Conservation (phyloP, 2,329 filamentous ascomycete species). For the Coniochaeta hoffmannii region DNA sequence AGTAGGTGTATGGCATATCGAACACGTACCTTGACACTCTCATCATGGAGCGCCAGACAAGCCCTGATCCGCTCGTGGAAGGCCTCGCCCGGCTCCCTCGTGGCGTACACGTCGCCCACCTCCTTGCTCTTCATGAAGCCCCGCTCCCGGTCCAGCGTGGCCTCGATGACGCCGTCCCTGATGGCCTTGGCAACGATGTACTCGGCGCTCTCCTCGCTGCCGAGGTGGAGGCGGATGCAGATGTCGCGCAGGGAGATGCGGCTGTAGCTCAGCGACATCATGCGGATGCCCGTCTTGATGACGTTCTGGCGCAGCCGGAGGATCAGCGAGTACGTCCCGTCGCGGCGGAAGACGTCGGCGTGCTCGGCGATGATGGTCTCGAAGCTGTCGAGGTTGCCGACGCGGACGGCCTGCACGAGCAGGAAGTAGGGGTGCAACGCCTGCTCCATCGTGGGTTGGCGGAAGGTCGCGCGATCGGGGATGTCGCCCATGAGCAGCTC, state of each 20-base stretch:
- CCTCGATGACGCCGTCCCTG: slow-evolving; percentile 93
- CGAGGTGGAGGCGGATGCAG: slow-evolving; percentile 86
- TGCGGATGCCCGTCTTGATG: slow-evolving; percentile 97
- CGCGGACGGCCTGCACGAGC: slow-evolving; percentile 88
- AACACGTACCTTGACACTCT: slow-evolving; percentile 82
- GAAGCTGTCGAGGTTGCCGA: slow-evolving; percentile 94
- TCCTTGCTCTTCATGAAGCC: slow-evolving; percentile 99
- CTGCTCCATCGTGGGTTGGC: slow-evolving; percentile 77
- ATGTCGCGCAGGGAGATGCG: slow-evolving; percentile 96
- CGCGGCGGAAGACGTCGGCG: slow-evolving; percentile 78
- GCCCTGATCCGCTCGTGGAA: slow-evolving; percentile 96
- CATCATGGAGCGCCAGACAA: slow-evolving; percentile 86
- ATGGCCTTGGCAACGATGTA: slow-evolving; percentile 99
- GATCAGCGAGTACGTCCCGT: slow-evolving; percentile 93
- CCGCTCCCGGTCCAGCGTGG: slow-evolving; percentile 84
- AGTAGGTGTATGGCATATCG: background rate
- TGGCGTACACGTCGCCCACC: slow-evolving; percentile 91
- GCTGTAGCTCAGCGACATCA: slow-evolving; percentile 98
- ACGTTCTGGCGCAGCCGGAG: slow-evolving; percentile 94
- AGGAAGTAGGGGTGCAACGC: slow-evolving; percentile 89
- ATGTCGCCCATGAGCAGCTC: slow-evolving; percentile 98
- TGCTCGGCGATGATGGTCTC: slow-evolving; percentile 77
- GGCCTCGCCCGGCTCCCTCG: slow-evolving; percentile 87
- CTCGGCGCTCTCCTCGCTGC: slow-evolving; percentile 94
- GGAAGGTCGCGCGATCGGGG: slow-evolving; percentile 89